Base-by-base conservation (phyloP, 768 basidiomycete genomes). In the Mycena floridula region DNA sequence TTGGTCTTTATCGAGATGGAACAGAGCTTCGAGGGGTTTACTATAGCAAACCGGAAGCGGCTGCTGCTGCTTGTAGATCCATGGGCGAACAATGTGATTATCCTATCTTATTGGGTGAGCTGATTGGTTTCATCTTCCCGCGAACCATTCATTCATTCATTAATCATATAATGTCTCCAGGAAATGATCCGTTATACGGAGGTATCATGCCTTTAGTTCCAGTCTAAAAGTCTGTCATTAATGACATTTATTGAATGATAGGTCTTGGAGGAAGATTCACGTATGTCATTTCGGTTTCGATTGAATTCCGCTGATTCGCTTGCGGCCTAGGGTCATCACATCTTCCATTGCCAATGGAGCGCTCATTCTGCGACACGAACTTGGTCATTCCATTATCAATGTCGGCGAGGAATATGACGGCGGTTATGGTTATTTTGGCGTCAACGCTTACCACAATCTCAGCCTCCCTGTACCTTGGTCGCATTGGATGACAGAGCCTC, bases 381-480 rank as follows among this genome's bases (percentile, higher is more conserved):
- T 89, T 1, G 87, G 87, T 0, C 87, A 90, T 61, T 86, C 84
- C 20, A 77, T 89, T 39, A 85, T 89, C 52, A 65, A 77, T 6
- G 81, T 87, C 16, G 88, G 88, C 4, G 88, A 89, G 62, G 87
- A 89, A 63, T 89, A 90, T 55, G 88, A 89, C 50, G 87, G 86
- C 11, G 87, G 85, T 4, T 78, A 61, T 48, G 81, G 69, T 3
- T 90, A 89, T 59, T 85, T 73, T 52, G 87, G 87, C 13, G 69
- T 72, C 26, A 86, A 90, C 54, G 74, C 83, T 3, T 69, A 70
- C 22, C 63, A 73, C 37, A 59, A 78, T 49, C 52, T 63, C 25
- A 59, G 61, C 8, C 43, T 64, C 22, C 60, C 68, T 25, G 54
- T 85, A 23, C 73, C 81, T 6, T 90, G 88, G 88, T 59, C 67